Evolutionary conservation across 768 basidiomycete genomes (phyloP), one percentile per base, ranked within the genome.

Genomic region (Cyclocybe cylindracea): DNA sequence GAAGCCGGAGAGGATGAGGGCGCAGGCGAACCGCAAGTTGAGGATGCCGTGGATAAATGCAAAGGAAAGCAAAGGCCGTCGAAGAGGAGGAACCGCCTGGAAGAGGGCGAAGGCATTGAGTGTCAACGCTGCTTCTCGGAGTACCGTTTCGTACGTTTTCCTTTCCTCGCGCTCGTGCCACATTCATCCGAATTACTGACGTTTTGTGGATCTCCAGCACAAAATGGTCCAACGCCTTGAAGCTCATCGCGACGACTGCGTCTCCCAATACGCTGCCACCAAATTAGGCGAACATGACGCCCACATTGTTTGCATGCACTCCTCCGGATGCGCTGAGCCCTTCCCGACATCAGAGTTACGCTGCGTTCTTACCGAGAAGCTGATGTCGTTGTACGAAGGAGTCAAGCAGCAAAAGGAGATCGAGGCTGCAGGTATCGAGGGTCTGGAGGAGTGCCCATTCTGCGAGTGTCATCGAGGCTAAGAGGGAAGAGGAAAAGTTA

Each of bases 221-320:
- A 84, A 88, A 59, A 89, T 94, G 86, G 77, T 91, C 2, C 93
- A 95, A 70, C 95, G 94, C 60, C 85, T 89, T 0, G 93, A 94
- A 49, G 84, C 87, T 0, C 94, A 97, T 65, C 80, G 94, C 67
- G 73, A 65, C 33, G 69, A 75, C 1, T 96, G 94, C 64, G 79
- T 91, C 68, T 79, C 69, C 1, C 70, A 78, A 2, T 89, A 93
- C 61, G 84, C 86, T 1, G 81, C 84, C 33, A 85, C 75, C 24
- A 75, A 83, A 31, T 78, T 95, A 8, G 86, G 84, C 39, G 70
- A 77, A 44, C 86, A 86, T 57, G 78, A 84, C 59, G 67, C 80
- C 42, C 72, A 75, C 19, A 77, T 94, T 51, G 62, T 77, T n/a
- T 96, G 93, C 64, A 93, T 94, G 86, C 89, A 93, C 59, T 80